phyloP scores from a whole-genome alignment of 2,329 filamentous ascomycete species.

The Mariannaea elegans region DNA sequence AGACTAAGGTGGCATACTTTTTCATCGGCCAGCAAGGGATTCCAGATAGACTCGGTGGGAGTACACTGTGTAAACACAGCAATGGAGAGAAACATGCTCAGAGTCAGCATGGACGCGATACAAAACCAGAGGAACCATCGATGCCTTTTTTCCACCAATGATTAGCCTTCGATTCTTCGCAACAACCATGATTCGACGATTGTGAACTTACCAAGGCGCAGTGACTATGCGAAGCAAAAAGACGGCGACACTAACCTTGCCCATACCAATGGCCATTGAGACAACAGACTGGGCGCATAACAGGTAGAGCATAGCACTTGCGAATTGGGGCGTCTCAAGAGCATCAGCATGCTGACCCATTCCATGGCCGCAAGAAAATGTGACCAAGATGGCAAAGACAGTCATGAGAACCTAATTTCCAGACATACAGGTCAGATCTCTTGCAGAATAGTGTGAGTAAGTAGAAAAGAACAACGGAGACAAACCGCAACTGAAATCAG shows the following conservation, averaged over 20 bases:
- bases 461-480: background rate
- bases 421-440: background rate
- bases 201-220: slow-evolving; percentile 23
- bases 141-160: background rate
- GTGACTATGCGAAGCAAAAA: slow-evolving; percentile 24
- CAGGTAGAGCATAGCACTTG: slow-evolving; percentile 12
- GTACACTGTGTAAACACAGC: slow-evolving; percentile 23
- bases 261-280: slow-evolving; percentile 22
- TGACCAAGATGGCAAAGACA: slow-evolving; percentile 15
- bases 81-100: slow-evolving; percentile 14
- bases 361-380: slow-evolving; percentile 8
- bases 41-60: slow-evolving; percentile 21
- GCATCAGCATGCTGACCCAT: slow-evolving; percentile 23
- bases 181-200: background rate
- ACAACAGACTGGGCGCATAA: slow-evolving; percentile 16
- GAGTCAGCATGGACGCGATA: slow-evolving; percentile 17
- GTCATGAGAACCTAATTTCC: slow-evolving; percentile 18
- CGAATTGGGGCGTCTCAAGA: slow-evolving; percentile 6
- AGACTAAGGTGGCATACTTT: slow-evolving; percentile 18
- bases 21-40: slow-evolving; percentile 9
- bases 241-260: slow-evolving; percentile 20
- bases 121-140: slow-evolving; percentile 25
- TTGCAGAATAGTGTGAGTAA: too few relatives aligned
- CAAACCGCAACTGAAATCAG: slow-evolving; percentile 13
- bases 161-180: background rate